Percentiles rank a stretch among this genome's conserved stretches.
phyloP scores from a whole-genome alignment of 805 yeast genomes.

The Metschnikowia arizonensis region DNA sequence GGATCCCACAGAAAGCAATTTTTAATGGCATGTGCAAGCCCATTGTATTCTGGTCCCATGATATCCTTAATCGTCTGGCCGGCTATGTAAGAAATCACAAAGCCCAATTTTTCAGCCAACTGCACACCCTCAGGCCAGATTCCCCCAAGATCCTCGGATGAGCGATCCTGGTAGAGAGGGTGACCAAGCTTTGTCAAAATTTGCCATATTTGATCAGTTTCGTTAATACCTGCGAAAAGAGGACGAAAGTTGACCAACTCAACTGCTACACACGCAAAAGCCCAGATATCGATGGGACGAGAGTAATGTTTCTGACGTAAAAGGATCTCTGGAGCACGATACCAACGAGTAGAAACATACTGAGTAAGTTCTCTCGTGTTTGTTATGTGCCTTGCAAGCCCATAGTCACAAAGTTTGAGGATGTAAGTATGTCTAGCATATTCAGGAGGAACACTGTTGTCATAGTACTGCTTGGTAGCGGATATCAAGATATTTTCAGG shows the following conservation, averaged over 20 bases:
- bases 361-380: constrained; percentile 60
- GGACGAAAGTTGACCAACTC: constrained; percentile 73
- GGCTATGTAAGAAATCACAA: constrained; percentile 50
- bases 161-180: constrained; percentile 44
- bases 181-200: constrained; percentile 69
- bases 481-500: constrained; percentile 86
- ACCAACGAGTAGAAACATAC: constrained; percentile 83
- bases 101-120: constrained; percentile 52
- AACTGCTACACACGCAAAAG: constrained; percentile 74
- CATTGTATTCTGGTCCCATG: constrained; percentile 21
- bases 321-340: constrained; percentile 76
- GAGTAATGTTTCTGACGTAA: constrained; percentile 60
- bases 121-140: constrained; percentile 62
- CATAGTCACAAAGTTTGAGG: constrained; percentile 76
- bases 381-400: constrained; percentile 60
- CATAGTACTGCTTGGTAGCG: constrained; percentile 52
- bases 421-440: constrained; percentile 47
- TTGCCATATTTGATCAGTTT: constrained; percentile 71
- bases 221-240: constrained; percentile 77
- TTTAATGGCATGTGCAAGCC: constrained; percentile 40
- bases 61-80: constrained; percentile 37
- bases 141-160: constrained; percentile 50
- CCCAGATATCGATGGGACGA: constrained; percentile 78
- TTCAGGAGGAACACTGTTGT: constrained; percentile 38
- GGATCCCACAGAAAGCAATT: constrained; percentile 79